phyloP scores from a whole-genome alignment of 805 yeast species.

The Kluyveromyces aestuarii region DNA sequence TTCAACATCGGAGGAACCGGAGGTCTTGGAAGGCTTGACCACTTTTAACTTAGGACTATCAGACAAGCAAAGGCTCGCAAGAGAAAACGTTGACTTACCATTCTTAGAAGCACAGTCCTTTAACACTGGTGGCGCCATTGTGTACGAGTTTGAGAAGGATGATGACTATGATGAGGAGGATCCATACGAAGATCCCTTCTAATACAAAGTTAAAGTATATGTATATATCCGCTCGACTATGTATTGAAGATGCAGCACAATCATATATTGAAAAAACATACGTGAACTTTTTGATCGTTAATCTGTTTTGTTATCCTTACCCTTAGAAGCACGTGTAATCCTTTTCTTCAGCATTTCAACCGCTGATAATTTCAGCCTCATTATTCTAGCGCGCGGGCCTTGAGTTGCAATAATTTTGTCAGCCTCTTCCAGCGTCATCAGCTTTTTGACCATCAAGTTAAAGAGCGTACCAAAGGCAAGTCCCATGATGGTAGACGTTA shows the following conservation, averaged over 20 bases:
- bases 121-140: constrained; percentile 84
- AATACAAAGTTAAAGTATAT: constrained; percentile 8
- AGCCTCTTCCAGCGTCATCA: constrained; percentile 67
- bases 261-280: background rate
- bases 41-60: constrained; percentile 81
- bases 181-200: constrained; percentile 94
- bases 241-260: background rate
- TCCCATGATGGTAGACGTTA: constrained; percentile 90
- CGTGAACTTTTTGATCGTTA: background rate
- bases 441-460: constrained; percentile 64
- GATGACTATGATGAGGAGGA: constrained; percentile 98
- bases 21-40: constrained; percentile 60
- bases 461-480: constrained; percentile 80
- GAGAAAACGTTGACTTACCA: constrained; percentile 85
- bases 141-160: constrained; percentile 90
- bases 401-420: constrained; percentile 24
- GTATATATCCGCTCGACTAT: background rate
- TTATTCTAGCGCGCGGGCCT: constrained; percentile 3
- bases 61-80: constrained; percentile 64
- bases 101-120: constrained; percentile 79
- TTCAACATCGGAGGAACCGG: constrained; percentile 34
- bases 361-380: background rate
- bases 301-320: too few relatives aligned
- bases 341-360: background rate
- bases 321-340: background rate